Conservation (phyloP, 805 yeast genomes). For the Wickerhamomyces silvicola region DNA sequence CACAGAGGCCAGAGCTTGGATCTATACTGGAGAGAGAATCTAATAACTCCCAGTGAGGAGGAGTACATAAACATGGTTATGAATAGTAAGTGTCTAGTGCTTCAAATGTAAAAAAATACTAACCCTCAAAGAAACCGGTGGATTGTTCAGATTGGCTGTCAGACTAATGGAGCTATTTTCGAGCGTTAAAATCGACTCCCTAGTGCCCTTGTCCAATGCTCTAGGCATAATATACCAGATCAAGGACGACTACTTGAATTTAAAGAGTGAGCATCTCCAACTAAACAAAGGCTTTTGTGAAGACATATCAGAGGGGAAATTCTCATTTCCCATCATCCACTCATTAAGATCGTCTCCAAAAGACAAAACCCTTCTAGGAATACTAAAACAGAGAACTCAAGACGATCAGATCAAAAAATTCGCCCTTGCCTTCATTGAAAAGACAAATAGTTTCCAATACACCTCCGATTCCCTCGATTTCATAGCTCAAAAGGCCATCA, state of each 20-base stretch:
- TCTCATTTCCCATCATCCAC: constrained; percentile 81
- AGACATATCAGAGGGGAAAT: constrained; percentile 85
- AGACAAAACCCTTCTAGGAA: constrained; percentile 38
- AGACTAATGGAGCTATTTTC: constrained; percentile 48
- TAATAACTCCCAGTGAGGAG: constrained; percentile 48
- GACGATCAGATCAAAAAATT: constrained; percentile 43
- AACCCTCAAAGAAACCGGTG: no score
- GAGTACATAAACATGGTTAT: constrained; percentile 76
- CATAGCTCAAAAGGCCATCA: neutral
- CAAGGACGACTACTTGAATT: constrained; percentile 75
- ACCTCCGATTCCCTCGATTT: constrained; percentile 8
- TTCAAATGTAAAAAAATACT: no score
- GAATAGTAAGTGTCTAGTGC: no score
- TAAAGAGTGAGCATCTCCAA: constrained; percentile 44
- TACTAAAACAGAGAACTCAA: constrained; percentile 46
- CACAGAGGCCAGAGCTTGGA: constrained; percentile 92
- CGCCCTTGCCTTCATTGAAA: constrained; percentile 42
- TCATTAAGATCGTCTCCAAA: constrained; percentile 34
- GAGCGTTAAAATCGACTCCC: constrained; percentile 17
- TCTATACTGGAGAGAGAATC: constrained; percentile 76
- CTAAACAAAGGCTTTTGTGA: constrained; percentile 74
- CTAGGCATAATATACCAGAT: constrained; percentile 84
- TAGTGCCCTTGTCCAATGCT: constrained; percentile 61
- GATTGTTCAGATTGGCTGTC: constrained; percentile 71
- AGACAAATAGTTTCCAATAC: constrained; percentile 18